Percentiles rank a stretch among this genome's conserved stretches.
These are phyloP conservation scores for Colletotrichum brevisporum DNA, from an alignment of 2,329 filamentous ascomycete species.

Conservation along the genomic window DNA sequence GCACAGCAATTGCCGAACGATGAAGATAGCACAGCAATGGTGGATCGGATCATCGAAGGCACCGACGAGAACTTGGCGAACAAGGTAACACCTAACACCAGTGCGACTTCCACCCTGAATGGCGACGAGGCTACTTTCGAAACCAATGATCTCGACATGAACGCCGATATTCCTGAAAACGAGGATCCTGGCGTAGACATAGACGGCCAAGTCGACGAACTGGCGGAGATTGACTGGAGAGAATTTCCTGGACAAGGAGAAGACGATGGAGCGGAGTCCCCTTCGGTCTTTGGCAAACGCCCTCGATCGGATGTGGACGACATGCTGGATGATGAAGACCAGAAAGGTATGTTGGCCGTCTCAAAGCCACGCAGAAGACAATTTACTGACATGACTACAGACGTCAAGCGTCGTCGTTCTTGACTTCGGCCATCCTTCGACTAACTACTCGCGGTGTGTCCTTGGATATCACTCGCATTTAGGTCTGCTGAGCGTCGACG, in stretches of 20 bases:
- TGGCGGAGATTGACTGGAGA: slow-evolving; percentile 47
- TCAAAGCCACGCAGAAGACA: background rate
- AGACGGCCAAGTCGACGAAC: slow-evolving; percentile 22
- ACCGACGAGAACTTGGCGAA: slow-evolving; percentile 18
- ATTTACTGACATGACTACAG: slow-evolving; percentile 40
- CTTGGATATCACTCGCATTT: slow-evolving; percentile 3
- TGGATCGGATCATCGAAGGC: slow-evolving; percentile 11
- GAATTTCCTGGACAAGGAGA: slow-evolving; percentile 44
- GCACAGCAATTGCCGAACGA: slow-evolving; percentile 16
- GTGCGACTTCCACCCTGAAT: slow-evolving; percentile 51
- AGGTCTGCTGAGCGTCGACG: slow-evolving; percentile 17
- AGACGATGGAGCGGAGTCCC: slow-evolving; percentile 32
- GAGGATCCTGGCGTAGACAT: slow-evolving; percentile 1
- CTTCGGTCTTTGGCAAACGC: slow-evolving; percentile 42
- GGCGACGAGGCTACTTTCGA: slow-evolving; percentile 49
- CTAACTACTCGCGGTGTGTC: slow-evolving; percentile 30
- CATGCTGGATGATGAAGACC: slow-evolving; percentile 41
- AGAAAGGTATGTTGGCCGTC: slow-evolving; percentile 42
- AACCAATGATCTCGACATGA: slow-evolving; percentile 50
- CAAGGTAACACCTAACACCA: slow-evolving; percentile 44
- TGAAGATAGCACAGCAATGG: slow-evolving; percentile 8
- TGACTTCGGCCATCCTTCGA: slow-evolving; percentile 27
- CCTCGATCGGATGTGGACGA: slow-evolving; percentile 44
- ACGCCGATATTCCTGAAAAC: slow-evolving; percentile 38
- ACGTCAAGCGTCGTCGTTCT: slow-evolving; percentile 47